phyloP scores from a whole-genome alignment of 352 stramenopile genomes.

The Phytophthora pinifolia region DNA sequence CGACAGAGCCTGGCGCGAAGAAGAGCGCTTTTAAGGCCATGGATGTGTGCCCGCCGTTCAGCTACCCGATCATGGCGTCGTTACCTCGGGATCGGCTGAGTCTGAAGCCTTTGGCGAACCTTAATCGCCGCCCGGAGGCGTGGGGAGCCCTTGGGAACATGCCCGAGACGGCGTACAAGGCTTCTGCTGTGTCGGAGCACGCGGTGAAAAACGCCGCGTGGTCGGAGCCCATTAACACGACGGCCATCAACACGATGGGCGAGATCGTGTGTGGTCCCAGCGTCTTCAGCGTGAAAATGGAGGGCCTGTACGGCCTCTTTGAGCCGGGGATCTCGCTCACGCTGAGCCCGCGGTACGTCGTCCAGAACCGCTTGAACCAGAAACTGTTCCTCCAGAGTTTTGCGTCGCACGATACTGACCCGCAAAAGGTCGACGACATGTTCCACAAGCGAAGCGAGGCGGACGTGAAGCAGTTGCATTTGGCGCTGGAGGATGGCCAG shows the following conservation, averaged over 20 bases:
- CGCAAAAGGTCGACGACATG: slow-evolving; percentile 61
- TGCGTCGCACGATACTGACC: slow-evolving; percentile 55
- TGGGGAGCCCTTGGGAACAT: slow-evolving; percentile 66
- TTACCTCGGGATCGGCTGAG: slow-evolving; percentile 68
- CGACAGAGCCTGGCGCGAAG: slow-evolving; percentile 56
- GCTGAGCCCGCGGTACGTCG: slow-evolving; percentile 76
- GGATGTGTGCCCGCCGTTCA: slow-evolving; percentile 46
- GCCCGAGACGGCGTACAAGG: slow-evolving; percentile 45
- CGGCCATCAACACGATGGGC: slow-evolving; percentile 83
- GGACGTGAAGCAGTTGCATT: slow-evolving; percentile 57
- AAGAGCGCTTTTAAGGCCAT: slow-evolving; percentile 45
- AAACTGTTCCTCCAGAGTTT: slow-evolving; percentile 81
- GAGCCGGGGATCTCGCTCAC: slow-evolving; percentile 76
- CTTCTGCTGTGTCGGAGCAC: slow-evolving; percentile 57
- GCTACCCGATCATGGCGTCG: slow-evolving; percentile 61
- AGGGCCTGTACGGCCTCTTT: slow-evolving; percentile 81
- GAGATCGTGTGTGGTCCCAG: slow-evolving; percentile 72
- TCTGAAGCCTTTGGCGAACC: slow-evolving; percentile 57
- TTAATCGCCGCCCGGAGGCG: slow-evolving; percentile 47
- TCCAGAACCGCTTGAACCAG: slow-evolving; percentile 83
- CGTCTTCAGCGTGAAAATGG: slow-evolving; percentile 81
- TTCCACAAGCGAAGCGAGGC: slow-evolving; percentile 72
- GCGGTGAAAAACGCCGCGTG: slow-evolving; percentile 64
- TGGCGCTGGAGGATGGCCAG: slow-evolving; percentile 56
- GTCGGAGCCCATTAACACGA: slow-evolving; percentile 84